Evolutionary conservation across 176 grass and related monocot genomes (phyloP).

Genomic region (Alopecurus myosuroides): DNA sequence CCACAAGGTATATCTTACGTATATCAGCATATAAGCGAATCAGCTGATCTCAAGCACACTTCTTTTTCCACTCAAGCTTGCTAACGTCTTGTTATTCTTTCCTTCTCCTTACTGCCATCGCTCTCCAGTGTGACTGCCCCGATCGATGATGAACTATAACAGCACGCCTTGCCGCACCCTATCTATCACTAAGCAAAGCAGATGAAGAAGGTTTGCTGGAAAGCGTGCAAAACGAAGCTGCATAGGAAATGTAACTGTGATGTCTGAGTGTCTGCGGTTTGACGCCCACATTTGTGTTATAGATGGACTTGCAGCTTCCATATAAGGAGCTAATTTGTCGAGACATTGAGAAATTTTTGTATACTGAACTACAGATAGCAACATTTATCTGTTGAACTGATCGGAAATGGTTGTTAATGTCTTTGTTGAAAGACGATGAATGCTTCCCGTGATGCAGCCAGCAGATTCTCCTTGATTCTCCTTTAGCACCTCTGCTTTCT

Average conservation of each 20-base stretch:
- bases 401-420: not conserved
- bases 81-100: not conserved
- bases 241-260: not conserved
- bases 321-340: not conserved
- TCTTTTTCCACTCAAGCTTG: not conserved
- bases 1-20: slow-evolving; percentile 35
- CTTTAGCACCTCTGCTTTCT: too few species aligned
- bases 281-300: not conserved
- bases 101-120: not conserved
- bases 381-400: not conserved
- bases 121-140: slow-evolving; percentile 10
- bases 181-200: not conserved
- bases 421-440: not conserved
- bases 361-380: not conserved
- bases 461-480: too few species aligned
- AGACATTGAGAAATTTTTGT: slow-evolving; percentile 9
- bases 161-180: accelerated
- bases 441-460: not conserved
- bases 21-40: not conserved
- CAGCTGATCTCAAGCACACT: not conserved
- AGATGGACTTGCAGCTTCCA: not conserved
- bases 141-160: slow-evolving; percentile 35
- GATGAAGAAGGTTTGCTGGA: not conserved
- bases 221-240: not conserved
- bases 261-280: not conserved